Evolutionary conservation across 192 early-diverging fungal species (phyloP).

Genomic region (Entrophospora sp.): DNA sequence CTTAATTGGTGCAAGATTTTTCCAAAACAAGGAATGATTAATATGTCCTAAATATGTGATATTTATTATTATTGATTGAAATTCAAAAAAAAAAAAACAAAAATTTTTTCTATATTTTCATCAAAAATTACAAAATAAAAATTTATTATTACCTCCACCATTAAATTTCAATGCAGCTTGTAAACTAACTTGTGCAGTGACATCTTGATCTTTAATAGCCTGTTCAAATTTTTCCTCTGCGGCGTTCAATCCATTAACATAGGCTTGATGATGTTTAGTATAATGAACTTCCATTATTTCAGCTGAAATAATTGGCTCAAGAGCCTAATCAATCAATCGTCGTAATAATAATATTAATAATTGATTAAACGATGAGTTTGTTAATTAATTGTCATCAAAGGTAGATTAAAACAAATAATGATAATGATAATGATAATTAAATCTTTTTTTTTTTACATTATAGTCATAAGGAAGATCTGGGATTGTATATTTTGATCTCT

Average conservation of each 20-base stretch:
- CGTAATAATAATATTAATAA: not conserved
- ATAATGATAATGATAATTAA: not conserved
- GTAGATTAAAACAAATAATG: not conserved
- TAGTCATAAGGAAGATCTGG: constrained; percentile 84
- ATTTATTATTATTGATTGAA: not conserved
- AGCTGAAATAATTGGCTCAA: constrained; percentile 87
- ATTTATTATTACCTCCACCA: constrained; percentile 75
- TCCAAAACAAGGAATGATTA: constrained; percentile 94
- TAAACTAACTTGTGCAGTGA: constrained; percentile 64
- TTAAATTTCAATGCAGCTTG: constrained; percentile 85
- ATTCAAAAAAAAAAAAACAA: too few species aligned
- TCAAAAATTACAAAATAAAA: too few species aligned
- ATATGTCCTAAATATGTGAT: constrained; percentile 46
- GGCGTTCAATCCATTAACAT: constrained; percentile 79
- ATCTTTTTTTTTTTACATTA: constrained; percentile 38
- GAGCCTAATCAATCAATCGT: constrained; percentile 39
- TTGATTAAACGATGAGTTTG: not conserved
- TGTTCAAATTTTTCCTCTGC: constrained; percentile 84
- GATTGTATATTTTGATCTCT: constrained; percentile 65
- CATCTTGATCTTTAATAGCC: constrained; percentile 60
- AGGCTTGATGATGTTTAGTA: constrained; percentile 89
- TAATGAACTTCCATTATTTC: constrained; percentile 96
- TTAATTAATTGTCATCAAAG: not conserved
- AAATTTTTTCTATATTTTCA: too few species aligned
- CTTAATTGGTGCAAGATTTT: constrained; percentile 77